These are phyloP conservation scores for Ceratobasidium papillatum DNA, from an alignment of 1,284 basidiomycete genomes.

Conservation along the genomic window DNA sequence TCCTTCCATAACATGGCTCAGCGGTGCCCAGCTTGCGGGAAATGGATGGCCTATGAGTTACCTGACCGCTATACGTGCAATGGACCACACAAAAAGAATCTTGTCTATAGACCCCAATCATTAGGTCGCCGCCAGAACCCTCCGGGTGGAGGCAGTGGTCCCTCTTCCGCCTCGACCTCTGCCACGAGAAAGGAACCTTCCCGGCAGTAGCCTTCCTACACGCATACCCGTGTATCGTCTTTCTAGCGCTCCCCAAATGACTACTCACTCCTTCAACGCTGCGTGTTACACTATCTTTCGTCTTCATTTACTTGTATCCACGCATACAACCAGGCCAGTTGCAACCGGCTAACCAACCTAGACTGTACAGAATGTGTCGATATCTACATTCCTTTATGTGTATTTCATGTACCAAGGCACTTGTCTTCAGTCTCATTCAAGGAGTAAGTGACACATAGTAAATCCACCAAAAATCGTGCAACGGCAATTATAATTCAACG, in stretches of 20 bases:
- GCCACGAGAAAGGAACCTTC: neutral
- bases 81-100: neutral
- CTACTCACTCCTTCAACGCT: too few relatives aligned
- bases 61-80: neutral
- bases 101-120: neutral
- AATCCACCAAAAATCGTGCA: neutral
- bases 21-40: neutral
- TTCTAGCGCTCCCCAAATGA: too few relatives aligned
- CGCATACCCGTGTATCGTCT: too few relatives aligned
- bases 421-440: too few relatives aligned
- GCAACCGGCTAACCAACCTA: too few relatives aligned
- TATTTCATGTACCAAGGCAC: too few relatives aligned
- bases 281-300: too few relatives aligned
- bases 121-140: neutral
- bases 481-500: neutral
- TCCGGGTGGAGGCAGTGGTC: neutral
- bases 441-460: too few relatives aligned
- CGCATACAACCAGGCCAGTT: too few relatives aligned
- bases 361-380: too few relatives aligned
- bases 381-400: neutral
- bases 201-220: neutral
- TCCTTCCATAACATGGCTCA: neutral
- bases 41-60: constrained; percentile 6
- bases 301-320: too few relatives aligned
- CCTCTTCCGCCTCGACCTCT: neutral